Conservation (phyloP, 1,139 yeast genomes). For the Schizosaccharomyces versatilis region DNA sequence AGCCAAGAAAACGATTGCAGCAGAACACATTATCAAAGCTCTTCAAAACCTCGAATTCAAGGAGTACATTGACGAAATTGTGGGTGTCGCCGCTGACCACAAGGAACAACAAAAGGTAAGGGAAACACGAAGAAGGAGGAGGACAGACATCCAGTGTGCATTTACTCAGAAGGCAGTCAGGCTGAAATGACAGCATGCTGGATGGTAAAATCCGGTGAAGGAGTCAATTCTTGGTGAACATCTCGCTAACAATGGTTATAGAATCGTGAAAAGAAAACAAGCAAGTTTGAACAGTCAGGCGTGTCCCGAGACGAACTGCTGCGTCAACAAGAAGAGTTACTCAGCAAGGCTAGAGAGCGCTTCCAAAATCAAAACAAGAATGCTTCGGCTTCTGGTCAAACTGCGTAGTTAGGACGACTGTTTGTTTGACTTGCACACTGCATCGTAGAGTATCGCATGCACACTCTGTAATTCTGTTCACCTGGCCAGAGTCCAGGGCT, state of each 20-base stretch:
- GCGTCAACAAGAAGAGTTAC: slow-evolving; percentile 77
- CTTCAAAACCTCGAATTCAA: slow-evolving; percentile 69
- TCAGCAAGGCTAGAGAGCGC: slow-evolving; percentile 48
- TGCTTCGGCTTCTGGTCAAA: too few species aligned
- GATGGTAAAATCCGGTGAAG: background rate
- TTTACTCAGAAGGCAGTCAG: background rate
- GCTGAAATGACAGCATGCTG: too few species aligned
- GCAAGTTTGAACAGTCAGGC: slow-evolving; percentile 83
- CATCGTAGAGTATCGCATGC: too few species aligned
- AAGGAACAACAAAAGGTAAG: slow-evolving; percentile 46
- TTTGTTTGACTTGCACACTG: too few species aligned
- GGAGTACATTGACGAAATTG: slow-evolving; percentile 63
- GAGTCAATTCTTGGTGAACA: background rate
- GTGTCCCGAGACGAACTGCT: slow-evolving; percentile 77
- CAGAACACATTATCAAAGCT: slow-evolving; percentile 88
- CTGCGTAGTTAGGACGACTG: too few species aligned
- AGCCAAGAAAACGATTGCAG: slow-evolving; percentile 85
- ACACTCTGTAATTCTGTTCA: too few species aligned
- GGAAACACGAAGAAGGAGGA: background rate
- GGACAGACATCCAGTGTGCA: background rate
- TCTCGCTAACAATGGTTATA: background rate
- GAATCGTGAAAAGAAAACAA: slow-evolving; percentile 53
- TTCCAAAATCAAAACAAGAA: slow-evolving; percentile 6
- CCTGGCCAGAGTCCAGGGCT: too few species aligned
- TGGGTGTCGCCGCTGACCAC: slow-evolving; percentile 63